Base-by-base conservation (phyloP, 192 early-diverging fungal species). In the Coemansia pectinata region DNA sequence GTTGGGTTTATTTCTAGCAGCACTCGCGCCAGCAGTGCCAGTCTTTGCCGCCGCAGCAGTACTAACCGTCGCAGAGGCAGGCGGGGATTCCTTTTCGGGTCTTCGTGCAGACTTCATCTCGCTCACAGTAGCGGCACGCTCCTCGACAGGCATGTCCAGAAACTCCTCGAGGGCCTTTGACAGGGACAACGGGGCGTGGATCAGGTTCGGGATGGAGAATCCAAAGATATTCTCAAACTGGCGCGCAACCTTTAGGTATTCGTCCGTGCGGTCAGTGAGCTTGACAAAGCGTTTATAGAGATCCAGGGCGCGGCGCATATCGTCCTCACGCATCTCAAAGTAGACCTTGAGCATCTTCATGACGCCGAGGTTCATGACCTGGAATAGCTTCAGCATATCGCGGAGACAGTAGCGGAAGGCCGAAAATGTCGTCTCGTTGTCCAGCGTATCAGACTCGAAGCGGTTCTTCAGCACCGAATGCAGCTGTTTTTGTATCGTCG, bases 271-370 rank as follows among this genome's bases (percentile, higher is more conserved):
- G 52, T 86, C 85, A 0, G 85, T 83, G 14, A 86, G 71, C 70
- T 80, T 86, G 61, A 83, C 78, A 73, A 86, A 86, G 5, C 85
- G 73, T 66, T 86, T 86, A 41, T 86, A 86, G 27, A 86, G 69
- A 69, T 86, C 85, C 47, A 86, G 67, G 0, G 77, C 71, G 21
- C 85, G 73, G 39, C 75, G 71, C 85, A 86, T 86, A 33, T 86
- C 85, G 17, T 74, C 78, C 23, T 83, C 71, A 2, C 42, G 57
- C 71, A 86, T 77, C 23, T 79, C 77, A 73, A 86, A 86, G 41
- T 86, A 86, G n/a, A 73, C 74, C 67, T 83, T 84, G 70, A 86
- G 85, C 78, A 86, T 84, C 63, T 84, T 86, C 71, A 86, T 86
- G 44, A 86, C 82, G 62, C 85, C 85, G 50, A 71, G 71, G 52